phyloP scores from a whole-genome alignment of 2,329 filamentous ascomycete genomes.

The Xylaria sp. region DNA sequence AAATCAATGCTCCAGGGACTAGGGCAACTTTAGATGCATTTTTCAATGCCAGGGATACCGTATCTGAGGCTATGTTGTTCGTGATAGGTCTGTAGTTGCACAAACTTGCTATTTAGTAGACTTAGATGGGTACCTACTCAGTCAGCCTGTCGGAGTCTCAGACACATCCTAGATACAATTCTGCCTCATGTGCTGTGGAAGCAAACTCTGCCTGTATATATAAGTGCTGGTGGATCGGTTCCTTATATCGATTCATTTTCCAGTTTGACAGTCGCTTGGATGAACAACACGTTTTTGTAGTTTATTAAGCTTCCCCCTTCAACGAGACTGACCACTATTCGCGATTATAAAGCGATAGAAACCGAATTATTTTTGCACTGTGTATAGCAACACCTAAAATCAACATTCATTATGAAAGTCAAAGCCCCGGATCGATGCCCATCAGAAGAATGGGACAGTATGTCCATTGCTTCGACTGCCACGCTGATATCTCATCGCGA shows the following conservation, averaged over 20 bases:
- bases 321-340: neutral
- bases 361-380: neutral
- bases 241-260: neutral
- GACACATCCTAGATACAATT: neutral
- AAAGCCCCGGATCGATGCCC: neutral
- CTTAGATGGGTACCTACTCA: neutral
- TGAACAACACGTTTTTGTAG: neutral
- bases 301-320: too few species aligned
- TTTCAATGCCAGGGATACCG: neutral
- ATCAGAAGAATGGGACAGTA: neutral
- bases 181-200: conserved; percentile 1
- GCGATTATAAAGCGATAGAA: neutral
- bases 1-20: neutral
- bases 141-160: neutral
- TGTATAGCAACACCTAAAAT: neutral
- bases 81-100: neutral
- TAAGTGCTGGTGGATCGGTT: neutral
- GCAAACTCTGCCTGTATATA: conserved; percentile 2
- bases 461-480: neutral
- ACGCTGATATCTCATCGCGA: conserved; percentile 9
- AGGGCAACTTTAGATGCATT: neutral
- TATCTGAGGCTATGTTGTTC: neutral
- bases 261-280: neutral
- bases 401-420: conserved; percentile 1
- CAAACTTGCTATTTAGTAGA: neutral